Evolutionary conservation across 1,284 basidiomycete species (phyloP).

Genomic region (Ceratobasidium sp.): DNA sequence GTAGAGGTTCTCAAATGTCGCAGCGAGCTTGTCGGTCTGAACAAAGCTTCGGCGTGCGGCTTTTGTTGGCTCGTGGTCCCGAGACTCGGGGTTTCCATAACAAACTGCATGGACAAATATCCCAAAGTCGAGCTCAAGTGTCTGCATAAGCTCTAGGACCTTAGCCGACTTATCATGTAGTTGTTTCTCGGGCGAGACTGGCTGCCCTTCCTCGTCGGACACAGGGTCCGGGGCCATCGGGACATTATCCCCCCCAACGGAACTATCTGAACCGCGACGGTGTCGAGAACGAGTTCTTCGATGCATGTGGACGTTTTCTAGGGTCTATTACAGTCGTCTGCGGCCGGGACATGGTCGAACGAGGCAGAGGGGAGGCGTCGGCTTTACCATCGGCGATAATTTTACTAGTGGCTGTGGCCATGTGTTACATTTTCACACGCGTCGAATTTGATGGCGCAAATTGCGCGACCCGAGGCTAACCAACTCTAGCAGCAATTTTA

Average conservation of each 20-base stretch:
- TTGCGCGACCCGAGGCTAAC: not conserved
- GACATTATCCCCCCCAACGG: not conserved
- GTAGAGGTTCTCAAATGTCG: too few relatives aligned
- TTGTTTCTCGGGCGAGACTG: not conserved
- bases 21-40: not conserved
- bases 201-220: not conserved
- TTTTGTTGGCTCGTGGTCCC: not conserved
- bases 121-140: not conserved
- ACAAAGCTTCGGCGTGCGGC: not conserved
- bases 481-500: not conserved
- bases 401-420: not conserved
- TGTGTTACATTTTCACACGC: not conserved
- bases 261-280: not conserved
- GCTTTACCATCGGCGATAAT: not conserved
- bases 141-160: not conserved
- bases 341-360: not conserved
- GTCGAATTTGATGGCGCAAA: not conserved
- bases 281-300: not conserved
- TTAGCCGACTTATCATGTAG: not conserved
- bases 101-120: not conserved
- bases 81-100: conserved; percentile 1
- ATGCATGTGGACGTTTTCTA: not conserved
- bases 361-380: not conserved
- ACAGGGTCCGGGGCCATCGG: not conserved
- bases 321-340: not conserved